A percentile compares a stretch with the other conserved stretches of the same genome.
Conservation (phyloP, 2,329 filamentous ascomycete genomes). For the Fusarium lyarnte region DNA sequence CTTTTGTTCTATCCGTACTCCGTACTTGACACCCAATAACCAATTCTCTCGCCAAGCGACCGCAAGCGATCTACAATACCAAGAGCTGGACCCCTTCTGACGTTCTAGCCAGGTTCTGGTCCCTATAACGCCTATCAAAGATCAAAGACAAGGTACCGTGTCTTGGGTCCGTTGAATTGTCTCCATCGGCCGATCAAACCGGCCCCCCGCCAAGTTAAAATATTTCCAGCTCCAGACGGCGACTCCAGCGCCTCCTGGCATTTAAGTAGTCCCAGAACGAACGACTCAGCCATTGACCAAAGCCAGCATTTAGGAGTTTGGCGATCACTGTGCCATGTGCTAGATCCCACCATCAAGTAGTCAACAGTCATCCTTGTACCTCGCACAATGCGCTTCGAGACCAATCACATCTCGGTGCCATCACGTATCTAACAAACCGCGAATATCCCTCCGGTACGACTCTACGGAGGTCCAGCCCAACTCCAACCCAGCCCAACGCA, state of each 20-base stretch:
- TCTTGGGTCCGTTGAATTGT: conserved; percentile 2
- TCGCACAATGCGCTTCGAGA: not conserved
- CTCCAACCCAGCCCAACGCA: conserved; percentile 29
- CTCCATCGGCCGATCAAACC: conserved; percentile 41
- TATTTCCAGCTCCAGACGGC: conserved; percentile 25
- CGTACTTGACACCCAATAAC: not conserved
- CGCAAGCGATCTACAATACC: conserved; percentile 19
- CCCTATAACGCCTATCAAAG: not conserved
- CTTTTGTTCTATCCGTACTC: not conserved
- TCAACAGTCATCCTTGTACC: not conserved
- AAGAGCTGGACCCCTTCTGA: conserved; percentile 15
- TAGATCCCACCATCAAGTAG: conserved; percentile 1
- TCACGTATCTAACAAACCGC: conserved; percentile 16
- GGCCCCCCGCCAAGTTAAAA: conserved; percentile 28
- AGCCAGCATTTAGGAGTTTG: conserved; percentile 1
- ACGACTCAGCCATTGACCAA: conserved; percentile 16
- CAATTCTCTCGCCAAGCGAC: not conserved
- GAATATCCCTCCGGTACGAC: not conserved
- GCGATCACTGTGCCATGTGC: not conserved
- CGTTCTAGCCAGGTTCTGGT: conserved; percentile 24
- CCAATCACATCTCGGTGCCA: conserved; percentile 20
- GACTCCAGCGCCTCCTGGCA: conserved; percentile 22
- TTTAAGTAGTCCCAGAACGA: not conserved
- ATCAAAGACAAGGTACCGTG: not conserved
- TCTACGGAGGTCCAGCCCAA: conserved; percentile 17